Percentiles rank a stretch among this genome's conserved stretches.
These are phyloP conservation scores for Megacollybia marginata DNA, from an alignment of 768 basidiomycete species.

Conservation along the genomic window DNA sequence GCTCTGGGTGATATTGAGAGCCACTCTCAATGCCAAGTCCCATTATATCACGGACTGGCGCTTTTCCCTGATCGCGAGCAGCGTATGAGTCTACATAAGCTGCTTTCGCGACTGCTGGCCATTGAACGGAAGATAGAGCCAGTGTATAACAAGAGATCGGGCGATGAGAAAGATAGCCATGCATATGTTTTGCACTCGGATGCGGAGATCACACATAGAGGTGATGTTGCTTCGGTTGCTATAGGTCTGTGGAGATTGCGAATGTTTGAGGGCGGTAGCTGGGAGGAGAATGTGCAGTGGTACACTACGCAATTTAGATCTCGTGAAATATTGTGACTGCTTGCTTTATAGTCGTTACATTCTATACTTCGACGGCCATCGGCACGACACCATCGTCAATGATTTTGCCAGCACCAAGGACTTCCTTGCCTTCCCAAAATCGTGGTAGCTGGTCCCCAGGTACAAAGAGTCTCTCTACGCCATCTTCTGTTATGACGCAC, in stretches of 20 bases:
- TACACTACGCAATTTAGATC: neutral
- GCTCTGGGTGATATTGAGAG: neutral
- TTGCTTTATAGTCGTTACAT: neutral
- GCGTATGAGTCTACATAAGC: conserved; percentile 48
- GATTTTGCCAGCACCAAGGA: conserved; percentile 38
- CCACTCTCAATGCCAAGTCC: conserved; percentile 31
- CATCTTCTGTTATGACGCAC: conserved; percentile 92
- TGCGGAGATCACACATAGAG: conserved; percentile 37
- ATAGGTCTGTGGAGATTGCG: conserved; percentile 74
- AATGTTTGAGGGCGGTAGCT: conserved; percentile 64
- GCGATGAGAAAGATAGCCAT: conserved; percentile 47
- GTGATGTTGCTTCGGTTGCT: conserved; percentile 57
- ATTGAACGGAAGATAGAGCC: conserved; percentile 30
- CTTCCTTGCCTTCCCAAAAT: conserved; percentile 85
- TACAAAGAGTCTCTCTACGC: conserved; percentile 87
- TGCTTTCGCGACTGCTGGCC: conserved; percentile 39
- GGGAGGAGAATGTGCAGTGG: conserved; percentile 20
- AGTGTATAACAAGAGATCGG: neutral
- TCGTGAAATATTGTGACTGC: neutral
- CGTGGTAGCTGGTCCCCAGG: conserved; percentile 84
- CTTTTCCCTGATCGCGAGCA: conserved; percentile 59
- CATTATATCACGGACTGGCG: conserved; percentile 59
- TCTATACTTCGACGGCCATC: conserved; percentile 41
- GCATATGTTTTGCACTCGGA: conserved; percentile 62
- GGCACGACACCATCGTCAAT: conserved; percentile 30